Conservation (phyloP, 1,139 yeast genomes). For the Sugiyamaella paludigena region DNA sequence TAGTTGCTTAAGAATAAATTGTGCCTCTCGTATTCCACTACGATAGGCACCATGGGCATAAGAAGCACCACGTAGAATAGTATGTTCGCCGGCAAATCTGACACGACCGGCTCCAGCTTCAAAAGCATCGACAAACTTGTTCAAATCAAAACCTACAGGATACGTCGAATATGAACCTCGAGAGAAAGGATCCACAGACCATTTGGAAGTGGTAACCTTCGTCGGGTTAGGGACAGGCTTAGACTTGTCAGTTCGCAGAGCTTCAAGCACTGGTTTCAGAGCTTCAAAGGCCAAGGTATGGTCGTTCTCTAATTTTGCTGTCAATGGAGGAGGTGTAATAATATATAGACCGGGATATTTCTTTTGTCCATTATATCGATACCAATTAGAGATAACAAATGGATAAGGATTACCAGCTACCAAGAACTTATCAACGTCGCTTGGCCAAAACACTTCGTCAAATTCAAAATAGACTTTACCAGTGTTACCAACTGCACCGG, state of each 20-base stretch:
- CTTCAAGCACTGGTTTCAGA: conserved; percentile 46
- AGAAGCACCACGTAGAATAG: conserved; percentile 73
- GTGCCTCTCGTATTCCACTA: conserved; percentile 75
- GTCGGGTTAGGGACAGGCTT: conserved; percentile 46
- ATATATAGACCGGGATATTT: conserved; percentile 26
- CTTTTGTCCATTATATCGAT: conserved; percentile 34
- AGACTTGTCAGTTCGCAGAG: conserved; percentile 29
- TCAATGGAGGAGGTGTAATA: conserved; percentile 45
- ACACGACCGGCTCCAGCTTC: conserved; percentile 55
- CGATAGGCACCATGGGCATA: conserved; percentile 86
- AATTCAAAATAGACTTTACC: conserved; percentile 82
- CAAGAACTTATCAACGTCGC: conserved; percentile 47
- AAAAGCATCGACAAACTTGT: conserved; percentile 54
- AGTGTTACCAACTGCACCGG: conserved; percentile 63
- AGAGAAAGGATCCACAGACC: conserved; percentile 70
- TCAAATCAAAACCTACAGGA: conserved; percentile 64
- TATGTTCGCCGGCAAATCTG: conserved; percentile 85
- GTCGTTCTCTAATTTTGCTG: conserved; percentile 47
- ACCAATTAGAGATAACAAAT: conserved; percentile 46
- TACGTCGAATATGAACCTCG: conserved; percentile 76
- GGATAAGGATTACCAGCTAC: conserved; percentile 46
- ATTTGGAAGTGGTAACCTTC: conserved; percentile 54
- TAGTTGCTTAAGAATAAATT: conserved; percentile 18
- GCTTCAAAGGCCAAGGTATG: conserved; percentile 45
- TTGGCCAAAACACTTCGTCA: conserved; percentile 66